These are phyloP conservation scores for Diplodia sapinea DNA, from an alignment of 2,329 filamentous ascomycete genomes.

Conservation along the genomic window DNA sequence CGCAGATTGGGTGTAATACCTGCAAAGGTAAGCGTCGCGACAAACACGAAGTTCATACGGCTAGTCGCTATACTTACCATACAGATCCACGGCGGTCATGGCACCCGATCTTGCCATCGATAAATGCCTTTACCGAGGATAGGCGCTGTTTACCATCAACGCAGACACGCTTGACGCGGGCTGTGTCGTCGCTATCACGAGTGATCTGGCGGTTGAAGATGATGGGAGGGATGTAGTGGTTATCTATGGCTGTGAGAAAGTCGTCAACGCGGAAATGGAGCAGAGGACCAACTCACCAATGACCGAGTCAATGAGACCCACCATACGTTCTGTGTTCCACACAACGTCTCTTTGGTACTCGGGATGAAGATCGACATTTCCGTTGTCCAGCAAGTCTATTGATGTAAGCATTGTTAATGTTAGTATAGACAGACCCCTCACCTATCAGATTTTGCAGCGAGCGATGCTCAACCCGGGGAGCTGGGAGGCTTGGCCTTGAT, in stretches of 20 bases:
- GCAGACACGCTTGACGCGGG: slow-evolving; percentile 45
- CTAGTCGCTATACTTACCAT: neutral
- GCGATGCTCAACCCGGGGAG: neutral
- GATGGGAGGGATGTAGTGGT: slow-evolving; percentile 55
- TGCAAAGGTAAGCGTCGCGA: neutral
- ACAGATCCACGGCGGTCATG: slow-evolving; percentile 40
- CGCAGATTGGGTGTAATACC: neutral
- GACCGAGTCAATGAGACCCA: slow-evolving; percentile 43
- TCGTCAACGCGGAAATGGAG: neutral
- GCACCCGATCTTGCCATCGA: slow-evolving; percentile 53
- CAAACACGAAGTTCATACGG: no score
- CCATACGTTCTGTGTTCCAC: slow-evolving; percentile 49
- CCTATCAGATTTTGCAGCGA: slow-evolving; percentile 5
- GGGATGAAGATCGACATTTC: slow-evolving; percentile 50
- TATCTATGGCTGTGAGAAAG: slow-evolving; percentile 37
- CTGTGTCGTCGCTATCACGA: slow-evolving; percentile 32
- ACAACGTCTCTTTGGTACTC: slow-evolving; percentile 57
- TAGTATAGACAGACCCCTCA: neutral
- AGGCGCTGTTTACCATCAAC: slow-evolving; percentile 58
- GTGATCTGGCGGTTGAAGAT: slow-evolving; percentile 51
- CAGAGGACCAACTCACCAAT: slow-evolving; percentile 39
- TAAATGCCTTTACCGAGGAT: slow-evolving; percentile 53
- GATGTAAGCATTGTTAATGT: neutral
- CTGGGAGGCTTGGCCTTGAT: neutral
- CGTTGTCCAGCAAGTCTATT: slow-evolving; percentile 34